A percentile compares a stretch with the other conserved stretches of the same genome.
Conservation (phyloP, 164 flowering plant species). For the Annona squamosa region DNA sequence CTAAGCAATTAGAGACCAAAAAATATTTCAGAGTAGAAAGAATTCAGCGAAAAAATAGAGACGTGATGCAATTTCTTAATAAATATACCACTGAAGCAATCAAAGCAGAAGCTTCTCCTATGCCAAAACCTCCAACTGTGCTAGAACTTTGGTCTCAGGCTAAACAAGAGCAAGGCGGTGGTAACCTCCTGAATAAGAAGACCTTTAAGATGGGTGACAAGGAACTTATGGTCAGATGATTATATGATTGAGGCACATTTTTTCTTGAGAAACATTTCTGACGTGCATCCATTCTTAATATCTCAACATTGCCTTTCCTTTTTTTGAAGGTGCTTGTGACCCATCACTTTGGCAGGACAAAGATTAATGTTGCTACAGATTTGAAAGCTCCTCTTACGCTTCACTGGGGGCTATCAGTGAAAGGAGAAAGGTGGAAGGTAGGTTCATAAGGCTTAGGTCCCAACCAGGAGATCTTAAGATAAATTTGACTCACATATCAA, state of each 20-base stretch:
- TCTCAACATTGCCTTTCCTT: not conserved
- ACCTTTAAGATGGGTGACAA: constrained; percentile 50
- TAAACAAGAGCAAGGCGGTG: constrained; percentile 53
- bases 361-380: constrained; percentile 70
- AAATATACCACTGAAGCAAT: constrained; percentile 34
- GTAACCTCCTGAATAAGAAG: constrained; percentile 40
- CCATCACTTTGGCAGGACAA: constrained; percentile 49
- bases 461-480: no score
- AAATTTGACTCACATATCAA: no score
- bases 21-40: constrained; percentile 37
- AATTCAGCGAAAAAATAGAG: constrained; percentile 86
- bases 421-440: constrained; percentile 85
- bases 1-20: constrained; percentile 39
- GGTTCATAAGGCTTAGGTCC: constrained; percentile 12
- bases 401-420: constrained; percentile 87
- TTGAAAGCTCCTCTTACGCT: constrained; percentile 56
- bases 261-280: constrained; percentile 1
- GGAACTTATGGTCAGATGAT: constrained; percentile 64
- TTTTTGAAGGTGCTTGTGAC: constrained; percentile 61
- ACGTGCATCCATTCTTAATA: constrained; percentile 1
- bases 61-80: constrained; percentile 49
- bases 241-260: not conserved
- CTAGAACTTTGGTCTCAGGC: constrained; percentile 52
- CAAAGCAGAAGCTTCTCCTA: constrained; percentile 25
- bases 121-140: constrained; percentile 39